Conservation (phyloP, 169 alveolate genomes). For the Plasmodium yoelii region DNA sequence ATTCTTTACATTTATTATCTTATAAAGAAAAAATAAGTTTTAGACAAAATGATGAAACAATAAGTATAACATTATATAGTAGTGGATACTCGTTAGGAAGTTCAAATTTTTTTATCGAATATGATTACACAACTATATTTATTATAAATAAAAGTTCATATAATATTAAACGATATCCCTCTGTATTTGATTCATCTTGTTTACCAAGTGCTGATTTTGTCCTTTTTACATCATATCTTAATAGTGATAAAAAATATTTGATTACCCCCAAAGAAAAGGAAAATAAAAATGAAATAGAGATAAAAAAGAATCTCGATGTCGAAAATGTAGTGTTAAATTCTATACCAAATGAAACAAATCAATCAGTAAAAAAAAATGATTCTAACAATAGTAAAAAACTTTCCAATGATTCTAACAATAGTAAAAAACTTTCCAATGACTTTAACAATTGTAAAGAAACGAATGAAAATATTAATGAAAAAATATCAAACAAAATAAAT, state of each 20-base stretch:
- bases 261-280: background rate
- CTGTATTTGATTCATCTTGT: constrained; percentile 24
- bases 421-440: background rate
- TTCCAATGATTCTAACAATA: background rate
- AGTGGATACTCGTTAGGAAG: constrained; percentile 74
- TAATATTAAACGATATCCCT: constrained; percentile 62
- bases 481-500: constrained; percentile 20
- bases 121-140: constrained; percentile 29
- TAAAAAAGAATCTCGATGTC: too few relatives aligned
- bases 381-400: background rate
- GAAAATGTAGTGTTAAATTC: background rate
- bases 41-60: constrained; percentile 30
- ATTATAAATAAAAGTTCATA: constrained; percentile 54
- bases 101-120: constrained; percentile 30
- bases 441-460: background rate
- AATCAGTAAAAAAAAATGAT: background rate
- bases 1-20: constrained; percentile 64
- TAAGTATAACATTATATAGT: constrained; percentile 31
- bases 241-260: too few relatives aligned
- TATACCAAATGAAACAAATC: background rate
- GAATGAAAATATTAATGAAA: background rate
- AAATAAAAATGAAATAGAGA: background rate
- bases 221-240: constrained; percentile 33
- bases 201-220: constrained; percentile 42
- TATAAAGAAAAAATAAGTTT: constrained; percentile 63